phyloP scores from a whole-genome alignment of 768 basidiomycete species.

The Russula sp. region DNA sequence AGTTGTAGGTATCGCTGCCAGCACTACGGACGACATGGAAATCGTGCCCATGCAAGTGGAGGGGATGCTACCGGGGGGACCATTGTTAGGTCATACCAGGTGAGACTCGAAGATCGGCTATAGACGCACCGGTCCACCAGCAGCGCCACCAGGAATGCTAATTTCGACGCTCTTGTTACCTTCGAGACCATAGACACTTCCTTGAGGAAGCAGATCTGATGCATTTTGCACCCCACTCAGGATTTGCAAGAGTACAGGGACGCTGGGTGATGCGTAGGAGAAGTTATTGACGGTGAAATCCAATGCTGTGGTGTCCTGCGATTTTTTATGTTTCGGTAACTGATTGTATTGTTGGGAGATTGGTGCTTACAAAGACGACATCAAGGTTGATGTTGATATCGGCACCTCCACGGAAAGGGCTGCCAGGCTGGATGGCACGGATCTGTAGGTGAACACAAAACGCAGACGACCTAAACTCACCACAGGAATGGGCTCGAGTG shows the following conservation, averaged over 20 bases:
- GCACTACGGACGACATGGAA: conserved; percentile 18
- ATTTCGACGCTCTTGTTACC: conserved; percentile 41
- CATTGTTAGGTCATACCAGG: too few species aligned
- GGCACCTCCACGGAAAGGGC: not conserved
- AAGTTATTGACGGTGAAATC: conserved; percentile 31
- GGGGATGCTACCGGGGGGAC: not conserved
- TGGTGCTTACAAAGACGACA: not conserved
- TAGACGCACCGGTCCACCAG: not conserved
- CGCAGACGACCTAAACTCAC: not conserved
- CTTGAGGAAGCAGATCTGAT: conserved; percentile 39
- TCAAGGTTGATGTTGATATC: conserved; percentile 5
- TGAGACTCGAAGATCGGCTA: not conserved
- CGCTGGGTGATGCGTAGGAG: conserved; percentile 34
- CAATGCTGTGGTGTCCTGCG: not conserved
- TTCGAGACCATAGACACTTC: conserved; percentile 40
- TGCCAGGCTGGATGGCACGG: not conserved
- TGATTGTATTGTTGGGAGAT: not conserved
- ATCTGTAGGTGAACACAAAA: not conserved
- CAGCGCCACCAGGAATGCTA: conserved; percentile 6
- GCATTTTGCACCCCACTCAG: conserved; percentile 43
- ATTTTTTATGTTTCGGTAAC: not conserved
- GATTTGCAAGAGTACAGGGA: conserved; percentile 52
- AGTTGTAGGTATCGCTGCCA: conserved; percentile 16
- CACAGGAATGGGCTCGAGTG: not conserved
- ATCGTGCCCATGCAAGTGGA: conserved; percentile 4